A percentile compares a stretch with the other conserved stretches of the same genome.
Conservation (phyloP, 257 asterid genomes). For the Jasminum sambac region DNA sequence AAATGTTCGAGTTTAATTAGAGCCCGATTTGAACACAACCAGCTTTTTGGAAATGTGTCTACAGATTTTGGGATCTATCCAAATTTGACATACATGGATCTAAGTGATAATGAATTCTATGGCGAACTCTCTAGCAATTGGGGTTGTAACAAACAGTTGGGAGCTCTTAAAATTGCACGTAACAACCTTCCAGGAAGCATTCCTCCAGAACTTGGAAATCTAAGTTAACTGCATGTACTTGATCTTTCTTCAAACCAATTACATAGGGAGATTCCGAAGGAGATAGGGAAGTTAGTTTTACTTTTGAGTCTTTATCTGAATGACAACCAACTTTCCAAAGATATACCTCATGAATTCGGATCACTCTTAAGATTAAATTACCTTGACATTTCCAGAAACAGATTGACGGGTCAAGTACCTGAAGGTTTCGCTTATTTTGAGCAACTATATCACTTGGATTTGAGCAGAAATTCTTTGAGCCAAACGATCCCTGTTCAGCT, state of each 20-base stretch:
- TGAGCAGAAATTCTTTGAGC: background rate
- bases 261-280: slow-evolving; percentile 25
- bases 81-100: background rate
- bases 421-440: background rate
- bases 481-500: background rate
- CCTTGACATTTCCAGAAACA: background rate
- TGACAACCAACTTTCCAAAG: slow-evolving; percentile 6
- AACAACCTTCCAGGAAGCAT: slow-evolving; percentile 18
- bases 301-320: background rate
- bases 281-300: slow-evolving; percentile 13
- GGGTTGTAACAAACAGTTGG: background rate
- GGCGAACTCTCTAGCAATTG: slow-evolving; percentile 8
- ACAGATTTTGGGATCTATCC: slow-evolving; percentile 21
- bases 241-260: slow-evolving; percentile 19
- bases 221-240: slow-evolving; percentile 10
- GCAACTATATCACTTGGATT: background rate
- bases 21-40: slow-evolving; percentile 14
- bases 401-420: background rate
- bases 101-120: slow-evolving; percentile 9
- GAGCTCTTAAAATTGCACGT: background rate
- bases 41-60: slow-evolving; percentile 5
- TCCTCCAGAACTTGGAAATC: slow-evolving; percentile 24
- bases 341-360: background rate
- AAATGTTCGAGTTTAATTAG: background rate
- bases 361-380: background rate